Percentiles rank a stretch among this genome's conserved stretches.
Conservation (phyloP, 1,139 yeast genomes). For the Debaryomyces psychrophilus region DNA sequence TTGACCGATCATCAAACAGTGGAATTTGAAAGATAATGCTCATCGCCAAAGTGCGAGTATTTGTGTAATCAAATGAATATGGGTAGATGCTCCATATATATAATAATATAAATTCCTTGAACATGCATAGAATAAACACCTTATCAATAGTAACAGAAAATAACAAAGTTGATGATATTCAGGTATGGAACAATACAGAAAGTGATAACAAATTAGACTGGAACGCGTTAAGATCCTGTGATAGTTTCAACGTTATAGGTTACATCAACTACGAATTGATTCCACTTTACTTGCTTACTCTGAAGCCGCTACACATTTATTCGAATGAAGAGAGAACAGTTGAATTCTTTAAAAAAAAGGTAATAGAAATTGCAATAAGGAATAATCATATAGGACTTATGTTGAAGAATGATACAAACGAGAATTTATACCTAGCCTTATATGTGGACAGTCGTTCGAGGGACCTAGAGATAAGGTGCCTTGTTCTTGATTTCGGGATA, state of each 20-base stretch:
- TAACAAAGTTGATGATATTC: conserved; percentile 24
- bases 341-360: conserved; percentile 27
- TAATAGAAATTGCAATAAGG: conserved; percentile 19
- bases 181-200: conserved; percentile 27
- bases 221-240: conserved; percentile 4
- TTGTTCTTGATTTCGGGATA: conserved; percentile 21
- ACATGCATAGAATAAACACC: conserved; percentile 19
- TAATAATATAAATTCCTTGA: background rate
- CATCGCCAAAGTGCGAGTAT: conserved; percentile 7
- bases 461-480: conserved; percentile 18
- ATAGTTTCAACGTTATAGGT: background rate
- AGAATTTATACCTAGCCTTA: conserved; percentile 22
- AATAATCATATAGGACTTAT: conserved; percentile 22
- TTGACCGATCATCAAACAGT: conserved; percentile 5
- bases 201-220: conserved; percentile 10
- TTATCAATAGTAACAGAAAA: conserved; percentile 8
- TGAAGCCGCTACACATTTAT: conserved; percentile 31
- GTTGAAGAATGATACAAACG: conserved; percentile 17
- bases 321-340: conserved; percentile 27
- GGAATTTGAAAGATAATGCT: conserved; percentile 5
- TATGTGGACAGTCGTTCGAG: conserved; percentile 19
- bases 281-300: conserved; percentile 34
- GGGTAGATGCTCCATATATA: background rate
- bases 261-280: conserved; percentile 28
- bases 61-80: conserved; percentile 4